phyloP scores from a whole-genome alignment of 2,329 filamentous ascomycete genomes.

The Pseudogymnoascus sp. region DNA sequence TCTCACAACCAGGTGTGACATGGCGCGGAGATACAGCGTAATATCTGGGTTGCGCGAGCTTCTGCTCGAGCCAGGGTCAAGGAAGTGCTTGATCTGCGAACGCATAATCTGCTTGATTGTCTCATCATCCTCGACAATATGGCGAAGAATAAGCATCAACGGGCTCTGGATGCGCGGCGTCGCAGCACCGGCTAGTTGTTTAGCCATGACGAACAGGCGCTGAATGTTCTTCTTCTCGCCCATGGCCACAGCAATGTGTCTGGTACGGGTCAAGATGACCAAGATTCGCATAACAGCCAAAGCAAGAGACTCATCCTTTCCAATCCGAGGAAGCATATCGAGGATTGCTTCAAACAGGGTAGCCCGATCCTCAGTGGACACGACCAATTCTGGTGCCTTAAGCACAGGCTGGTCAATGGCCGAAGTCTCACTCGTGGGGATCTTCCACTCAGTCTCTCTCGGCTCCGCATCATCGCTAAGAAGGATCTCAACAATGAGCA shows the following conservation, averaged over 20 bases:
- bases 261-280: slow-evolving; percentile 77
- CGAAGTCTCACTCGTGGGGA: slow-evolving; percentile 44
- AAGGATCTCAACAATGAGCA: slow-evolving; percentile 83
- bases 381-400: slow-evolving; percentile 50
- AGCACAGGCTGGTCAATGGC: slow-evolving; percentile 48
- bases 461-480: slow-evolving; percentile 86
- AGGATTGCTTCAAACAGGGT: slow-evolving; percentile 70
- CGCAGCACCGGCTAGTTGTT: slow-evolving; percentile 75
- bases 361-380: slow-evolving; percentile 59
- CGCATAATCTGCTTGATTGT: slow-evolving; percentile 88
- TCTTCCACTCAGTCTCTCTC: slow-evolving; percentile 62
- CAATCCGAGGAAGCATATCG: slow-evolving; percentile 74
- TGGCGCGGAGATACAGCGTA: slow-evolving; percentile 62
- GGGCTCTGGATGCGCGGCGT: slow-evolving; percentile 63
- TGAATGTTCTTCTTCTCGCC: slow-evolving; percentile 86
- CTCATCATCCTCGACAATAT: slow-evolving; percentile 89
- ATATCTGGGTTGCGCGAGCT: slow-evolving; percentile 58
- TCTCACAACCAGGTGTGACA: slow-evolving; percentile 73
- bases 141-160: slow-evolving; percentile 72
- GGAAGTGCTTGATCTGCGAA: slow-evolving; percentile 73
- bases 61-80: slow-evolving; percentile 47
- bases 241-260: slow-evolving; percentile 64
- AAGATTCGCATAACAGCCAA: slow-evolving; percentile 76
- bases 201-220: slow-evolving; percentile 88
- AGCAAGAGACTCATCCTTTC: slow-evolving; percentile 78